Base-by-base conservation (phyloP, 1,284 basidiomycete species). In the Naganishia cerealis region DNA sequence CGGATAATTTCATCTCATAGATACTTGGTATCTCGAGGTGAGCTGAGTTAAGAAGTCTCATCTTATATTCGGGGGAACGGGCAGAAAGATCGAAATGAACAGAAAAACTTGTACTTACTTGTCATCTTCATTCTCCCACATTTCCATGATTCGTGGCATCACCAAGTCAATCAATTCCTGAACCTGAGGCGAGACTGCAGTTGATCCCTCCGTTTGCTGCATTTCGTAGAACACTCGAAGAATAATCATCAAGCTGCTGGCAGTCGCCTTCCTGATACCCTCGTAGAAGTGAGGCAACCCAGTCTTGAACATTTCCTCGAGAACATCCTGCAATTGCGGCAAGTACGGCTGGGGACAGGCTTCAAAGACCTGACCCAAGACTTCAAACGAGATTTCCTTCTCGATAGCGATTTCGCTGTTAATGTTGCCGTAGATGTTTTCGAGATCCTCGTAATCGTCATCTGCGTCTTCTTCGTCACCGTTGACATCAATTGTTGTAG, bases 381-480 rank as follows among this genome's bases (percentile, higher is more conserved):
- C 93, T 80, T 99, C 95, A 46, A 94, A 93, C 7, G 96, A 95
- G 68, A 98, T 96, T 84, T 99, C 96, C 83, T 99, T 99, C 85
- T 99, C 96, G 68, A 99, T 93, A 65, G 94, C 95, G 73, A 99
- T 90, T 55, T 94, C 94, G 75, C 90, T 93, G 84, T 94, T 97
- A 73, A 95, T 92, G 71, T 83, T 82, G 67, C 81, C 78, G 79
- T 85, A 84, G 75, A 83, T 78, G 54, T 77, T 79, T 72, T 94
- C 92, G 75, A 94, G 86, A 75, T 91, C 91, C 53, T 92, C 82
- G 74, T 94, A 90, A 71, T 85, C 81, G 70, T 85, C 91, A 73
- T 94, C 92, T 69, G 91, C 83, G 73, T 95, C 92, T 63, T 87
- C 81, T 65, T 87, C 86, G 61, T 81, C 80, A 38, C 77, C 76